Evolutionary conservation across 495 filamentous ascomycete genomes (phyloP).

Genomic region (Penicillium waksmanii): DNA sequence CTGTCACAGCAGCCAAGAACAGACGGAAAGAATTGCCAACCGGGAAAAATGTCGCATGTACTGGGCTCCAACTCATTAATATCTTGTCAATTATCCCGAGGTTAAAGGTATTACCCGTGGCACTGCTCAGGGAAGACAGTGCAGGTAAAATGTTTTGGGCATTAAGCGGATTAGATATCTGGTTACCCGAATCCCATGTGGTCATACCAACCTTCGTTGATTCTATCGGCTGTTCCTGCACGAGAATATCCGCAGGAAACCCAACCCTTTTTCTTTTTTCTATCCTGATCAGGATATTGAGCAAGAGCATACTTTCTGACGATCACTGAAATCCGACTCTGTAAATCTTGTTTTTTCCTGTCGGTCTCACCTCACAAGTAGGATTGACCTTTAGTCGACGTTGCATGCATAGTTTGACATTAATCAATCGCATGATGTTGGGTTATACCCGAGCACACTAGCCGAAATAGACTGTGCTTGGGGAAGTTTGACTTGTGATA

Average conservation of each 20-base stretch:
- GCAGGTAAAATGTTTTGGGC: constrained; percentile 8
- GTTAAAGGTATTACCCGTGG: constrained; percentile 4
- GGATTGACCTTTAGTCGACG: constrained; percentile 12
- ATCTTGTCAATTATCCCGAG: neutral
- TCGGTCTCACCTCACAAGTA: neutral
- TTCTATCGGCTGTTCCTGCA: neutral
- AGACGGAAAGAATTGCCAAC: neutral
- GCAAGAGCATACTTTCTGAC: neutral
- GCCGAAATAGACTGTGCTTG: constrained; percentile 8
- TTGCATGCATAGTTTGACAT: constrained; percentile 1
- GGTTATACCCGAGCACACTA: constrained; percentile 7
- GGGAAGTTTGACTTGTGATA: constrained; percentile 16
- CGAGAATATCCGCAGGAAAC: neutral
- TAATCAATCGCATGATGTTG: neutral
- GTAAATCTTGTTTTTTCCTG: neutral
- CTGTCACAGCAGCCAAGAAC: neutral
- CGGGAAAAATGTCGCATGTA: neutral
- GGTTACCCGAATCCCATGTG: neutral
- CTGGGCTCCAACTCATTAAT: neutral
- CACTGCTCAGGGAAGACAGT: neutral
- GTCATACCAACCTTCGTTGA: neutral
- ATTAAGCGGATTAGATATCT: constrained; percentile 4
- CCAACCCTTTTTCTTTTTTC: neutral
- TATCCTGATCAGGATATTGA: neutral
- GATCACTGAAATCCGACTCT: neutral